phyloP scores from a whole-genome alignment of 345 rosid species.

The Euphorbia lathyris region DNA sequence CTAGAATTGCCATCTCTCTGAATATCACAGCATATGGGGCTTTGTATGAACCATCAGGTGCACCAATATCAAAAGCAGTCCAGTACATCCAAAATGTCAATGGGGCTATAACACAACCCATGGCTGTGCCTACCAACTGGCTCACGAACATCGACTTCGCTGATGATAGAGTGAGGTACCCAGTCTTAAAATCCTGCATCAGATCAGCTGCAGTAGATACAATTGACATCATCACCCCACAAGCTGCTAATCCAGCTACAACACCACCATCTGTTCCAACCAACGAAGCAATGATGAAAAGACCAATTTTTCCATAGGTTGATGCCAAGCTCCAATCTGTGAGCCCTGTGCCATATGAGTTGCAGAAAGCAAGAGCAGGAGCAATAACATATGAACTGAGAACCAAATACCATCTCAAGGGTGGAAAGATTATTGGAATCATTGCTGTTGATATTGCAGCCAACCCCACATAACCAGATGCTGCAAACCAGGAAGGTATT shows the following conservation, averaged over 20 bases:
- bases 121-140: slow-evolving; percentile 75
- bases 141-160: slow-evolving; percentile 92
- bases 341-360: slow-evolving; percentile 84
- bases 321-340: slow-evolving; percentile 81
- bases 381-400: slow-evolving; percentile 75
- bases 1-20: slow-evolving; percentile 87
- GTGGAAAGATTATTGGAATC: slow-evolving; percentile 72
- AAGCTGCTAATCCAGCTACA: slow-evolving; percentile 83
- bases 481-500: slow-evolving; percentile 73
- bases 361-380: slow-evolving; percentile 91
- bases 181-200: slow-evolving; percentile 95
- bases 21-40: slow-evolving; percentile 86
- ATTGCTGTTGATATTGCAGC: slow-evolving; percentile 81
- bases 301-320: slow-evolving; percentile 90
- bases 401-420: slow-evolving; percentile 86
- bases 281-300: slow-evolving; percentile 74
- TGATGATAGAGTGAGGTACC: slow-evolving; percentile 80
- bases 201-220: slow-evolving; percentile 95
- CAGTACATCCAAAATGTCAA: slow-evolving; percentile 86
- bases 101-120: slow-evolving; percentile 92
- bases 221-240: slow-evolving; percentile 88
- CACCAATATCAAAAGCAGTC: slow-evolving; percentile 84
- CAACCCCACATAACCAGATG: slow-evolving; percentile 79
- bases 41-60: slow-evolving; percentile 80
- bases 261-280: slow-evolving; percentile 85